Conservation (phyloP, 176 grass and related monocot genomes). For the Urochloa ruziziensis region DNA sequence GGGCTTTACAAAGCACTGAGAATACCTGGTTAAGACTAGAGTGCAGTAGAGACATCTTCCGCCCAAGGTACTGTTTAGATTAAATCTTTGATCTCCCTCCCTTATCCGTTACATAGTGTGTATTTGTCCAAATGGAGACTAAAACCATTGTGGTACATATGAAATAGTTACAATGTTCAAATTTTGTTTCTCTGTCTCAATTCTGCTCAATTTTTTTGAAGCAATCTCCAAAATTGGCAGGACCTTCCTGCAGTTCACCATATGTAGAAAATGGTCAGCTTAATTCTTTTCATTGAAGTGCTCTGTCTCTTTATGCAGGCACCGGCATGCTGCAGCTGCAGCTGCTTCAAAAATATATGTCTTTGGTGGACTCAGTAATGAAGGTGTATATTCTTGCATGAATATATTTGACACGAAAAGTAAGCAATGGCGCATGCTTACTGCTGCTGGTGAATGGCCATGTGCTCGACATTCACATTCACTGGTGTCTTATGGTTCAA, state of each 20-base stretch:
- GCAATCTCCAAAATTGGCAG: neutral
- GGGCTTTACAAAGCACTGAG: conserved; percentile 54
- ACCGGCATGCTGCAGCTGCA: conserved; percentile 67
- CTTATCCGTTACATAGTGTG: neutral
- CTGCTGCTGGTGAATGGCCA: conserved; percentile 51
- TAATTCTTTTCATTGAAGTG: conserved; percentile 16
- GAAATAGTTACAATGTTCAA: conserved; percentile 8
- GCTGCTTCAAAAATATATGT: conserved; percentile 70
- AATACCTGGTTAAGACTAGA: conserved; percentile 61
- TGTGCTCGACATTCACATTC: conserved; percentile 94
- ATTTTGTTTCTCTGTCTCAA: neutral
- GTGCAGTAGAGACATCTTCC: conserved; percentile 60
- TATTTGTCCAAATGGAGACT: neutral
- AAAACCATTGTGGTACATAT: neutral
- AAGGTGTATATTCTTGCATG: conserved; percentile 82
- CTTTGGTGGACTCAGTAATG: conserved; percentile 81
- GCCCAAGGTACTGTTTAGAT: conserved; percentile 55
- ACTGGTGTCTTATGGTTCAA: conserved; percentile 55
- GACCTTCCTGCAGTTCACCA: neutral
- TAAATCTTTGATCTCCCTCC: neutral
- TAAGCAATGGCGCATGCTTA: conserved; percentile 59
- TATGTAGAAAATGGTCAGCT: neutral
- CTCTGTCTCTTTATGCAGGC: conserved; percentile 51
- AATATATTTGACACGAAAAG: conserved; percentile 73
- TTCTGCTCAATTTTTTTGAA: neutral